These are phyloP conservation scores for Plenodomus biglobosus DNA, from an alignment of 2,329 filamentous ascomycete species.

Conservation along the genomic window DNA sequence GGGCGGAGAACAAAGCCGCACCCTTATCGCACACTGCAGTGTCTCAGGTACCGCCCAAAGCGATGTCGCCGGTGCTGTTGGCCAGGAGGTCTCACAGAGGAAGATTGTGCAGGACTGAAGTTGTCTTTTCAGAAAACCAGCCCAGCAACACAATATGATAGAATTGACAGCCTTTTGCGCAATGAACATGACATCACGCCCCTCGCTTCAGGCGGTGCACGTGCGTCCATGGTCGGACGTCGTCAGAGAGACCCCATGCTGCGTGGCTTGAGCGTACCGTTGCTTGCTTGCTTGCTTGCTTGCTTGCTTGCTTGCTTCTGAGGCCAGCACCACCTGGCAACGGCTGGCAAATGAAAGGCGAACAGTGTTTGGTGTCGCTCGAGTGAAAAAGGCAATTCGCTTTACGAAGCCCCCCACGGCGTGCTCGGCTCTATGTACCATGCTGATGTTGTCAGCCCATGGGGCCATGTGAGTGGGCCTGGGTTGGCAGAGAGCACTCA, in stretches of 20 bases:
- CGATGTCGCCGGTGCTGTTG: neutral
- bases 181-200: conserved; percentile 18
- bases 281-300: neutral
- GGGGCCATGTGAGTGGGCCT: no score
- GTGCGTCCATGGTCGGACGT: conserved; percentile 5
- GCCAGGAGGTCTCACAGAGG: no score
- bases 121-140: no score
- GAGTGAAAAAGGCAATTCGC: conserved; percentile 1
- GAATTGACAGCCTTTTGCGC: neutral
- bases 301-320: conserved; percentile 9
- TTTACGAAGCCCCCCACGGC: neutral
- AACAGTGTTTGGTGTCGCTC: conserved; percentile 7
- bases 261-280: conserved; percentile 20
- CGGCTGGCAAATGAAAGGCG: conserved; percentile 20
- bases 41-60: conserved; percentile 24
- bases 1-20: conserved; percentile 15
- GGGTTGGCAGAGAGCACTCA: conserved; percentile 5
- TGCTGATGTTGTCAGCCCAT: conserved; percentile 9
- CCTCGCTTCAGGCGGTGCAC: conserved; percentile 8
- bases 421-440: conserved; percentile 2
- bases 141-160: no score
- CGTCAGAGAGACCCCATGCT: neutral
- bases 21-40: conserved; percentile 19
- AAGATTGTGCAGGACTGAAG: no score
- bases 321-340: conserved; percentile 15